Evolutionary conservation across 2,329 filamentous ascomycete genomes (phyloP).

Genomic region (Aureobasidium sp.): DNA sequence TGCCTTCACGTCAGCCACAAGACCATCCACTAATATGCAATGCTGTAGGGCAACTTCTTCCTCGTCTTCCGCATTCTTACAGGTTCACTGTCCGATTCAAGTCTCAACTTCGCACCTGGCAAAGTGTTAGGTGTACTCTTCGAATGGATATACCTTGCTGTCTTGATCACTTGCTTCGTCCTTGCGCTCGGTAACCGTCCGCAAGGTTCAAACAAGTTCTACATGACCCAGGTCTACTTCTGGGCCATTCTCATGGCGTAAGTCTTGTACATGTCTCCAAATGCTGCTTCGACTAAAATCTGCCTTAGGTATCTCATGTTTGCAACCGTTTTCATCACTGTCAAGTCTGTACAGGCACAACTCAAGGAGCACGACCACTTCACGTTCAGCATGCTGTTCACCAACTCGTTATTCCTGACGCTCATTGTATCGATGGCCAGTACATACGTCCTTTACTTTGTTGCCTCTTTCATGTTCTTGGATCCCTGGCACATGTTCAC

Average conservation of each 20-base stretch:
- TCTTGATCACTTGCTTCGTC: slow-evolving; percentile 90
- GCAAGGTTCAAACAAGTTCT: slow-evolving; percentile 86
- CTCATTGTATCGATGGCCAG: slow-evolving; percentile 87
- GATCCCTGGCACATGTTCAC: slow-evolving; percentile 99
- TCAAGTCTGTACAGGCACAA: slow-evolving; percentile 72
- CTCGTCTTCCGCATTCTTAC: slow-evolving; percentile 96
- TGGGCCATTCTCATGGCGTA: slow-evolving; percentile 93
- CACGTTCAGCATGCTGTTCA: slow-evolving; percentile 66
- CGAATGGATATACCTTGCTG: slow-evolving; percentile 91
- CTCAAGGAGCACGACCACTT: slow-evolving; percentile 57
- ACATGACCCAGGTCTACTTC: slow-evolving; percentile 97
- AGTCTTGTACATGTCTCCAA: slow-evolving; percentile 30
- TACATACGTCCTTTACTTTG: slow-evolving; percentile 87
- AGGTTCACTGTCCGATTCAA: slow-evolving; percentile 63
- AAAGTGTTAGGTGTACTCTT: slow-evolving; percentile 81
- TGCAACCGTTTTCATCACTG: slow-evolving; percentile 88
- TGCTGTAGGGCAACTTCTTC: slow-evolving; percentile 78
- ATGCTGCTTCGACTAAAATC: background rate
- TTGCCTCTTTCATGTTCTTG: slow-evolving; percentile 88
- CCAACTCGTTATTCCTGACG: slow-evolving; percentile 84
- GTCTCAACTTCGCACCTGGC: slow-evolving; percentile 69
- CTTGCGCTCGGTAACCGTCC: slow-evolving; percentile 90
- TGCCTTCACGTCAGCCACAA: slow-evolving; percentile 11
- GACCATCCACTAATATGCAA: slow-evolving; percentile 13
- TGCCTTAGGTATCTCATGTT: slow-evolving; percentile 73